Evolutionary conservation across 2,329 filamentous ascomycete genomes (phyloP).

Genomic region (Fusarium sp.): DNA sequence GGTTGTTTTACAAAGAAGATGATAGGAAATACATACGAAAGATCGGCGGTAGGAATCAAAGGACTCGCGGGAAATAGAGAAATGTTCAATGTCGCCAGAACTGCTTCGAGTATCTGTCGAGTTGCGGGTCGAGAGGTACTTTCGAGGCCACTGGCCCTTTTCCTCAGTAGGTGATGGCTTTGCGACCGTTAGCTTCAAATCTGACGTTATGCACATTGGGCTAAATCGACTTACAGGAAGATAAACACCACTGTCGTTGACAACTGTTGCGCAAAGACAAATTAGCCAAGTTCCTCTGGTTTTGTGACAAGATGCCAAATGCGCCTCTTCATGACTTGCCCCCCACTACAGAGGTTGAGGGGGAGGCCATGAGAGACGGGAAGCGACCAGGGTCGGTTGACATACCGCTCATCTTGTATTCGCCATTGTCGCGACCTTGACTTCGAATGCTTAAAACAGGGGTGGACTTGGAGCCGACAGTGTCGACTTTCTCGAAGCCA

Average conservation of each 20-base stretch:
- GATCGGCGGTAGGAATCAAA: constrained; percentile 97
- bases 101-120: constrained; percentile 68
- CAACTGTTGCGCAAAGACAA: constrained; percentile 67
- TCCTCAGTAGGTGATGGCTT: constrained; percentile 91
- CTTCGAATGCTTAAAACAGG: constrained; percentile 71
- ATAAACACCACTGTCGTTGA: constrained; percentile 95
- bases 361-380: constrained; percentile 14
- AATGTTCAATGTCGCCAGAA: constrained; percentile 86
- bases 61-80: constrained; percentile 94
- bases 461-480: constrained; percentile 69
- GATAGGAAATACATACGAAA: constrained; percentile 72
- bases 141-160: constrained; percentile 78
- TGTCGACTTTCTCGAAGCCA: constrained; percentile 71
- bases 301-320: constrained; percentile 36
- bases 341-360: constrained; percentile 8
- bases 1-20: neutral
- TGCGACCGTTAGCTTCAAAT: constrained; percentile 16
- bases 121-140: constrained; percentile 61
- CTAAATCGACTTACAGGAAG: constrained; percentile 73
- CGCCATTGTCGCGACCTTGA: constrained; percentile 70
- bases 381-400: constrained; percentile 26
- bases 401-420: constrained; percentile 85
- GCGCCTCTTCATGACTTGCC: constrained; percentile 26
- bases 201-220: neutral
- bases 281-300: constrained; percentile 40